Evolutionary conservation across 2,329 filamentous ascomycete species (phyloP), one percentile per base, ranked within the genome.

Genomic region (Dothiorella sarmentorum): DNA sequence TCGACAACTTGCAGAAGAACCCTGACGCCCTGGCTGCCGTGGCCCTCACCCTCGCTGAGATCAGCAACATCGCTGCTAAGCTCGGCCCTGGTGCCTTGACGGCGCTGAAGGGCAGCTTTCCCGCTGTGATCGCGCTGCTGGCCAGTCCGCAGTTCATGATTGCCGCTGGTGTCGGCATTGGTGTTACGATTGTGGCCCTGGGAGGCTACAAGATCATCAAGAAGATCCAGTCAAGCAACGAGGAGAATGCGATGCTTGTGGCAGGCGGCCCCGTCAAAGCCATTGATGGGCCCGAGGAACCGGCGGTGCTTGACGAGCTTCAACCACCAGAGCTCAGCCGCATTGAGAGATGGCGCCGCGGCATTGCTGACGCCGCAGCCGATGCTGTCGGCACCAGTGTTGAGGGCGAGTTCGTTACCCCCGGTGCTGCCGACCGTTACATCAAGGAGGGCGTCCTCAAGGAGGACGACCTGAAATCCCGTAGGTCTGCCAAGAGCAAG

Each of bases 201-300:
- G 94, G 94, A 56, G 93, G 94, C 4, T 97, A 91, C 83, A 97
- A 96, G 76, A 97, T 99, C 71, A 86, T 99, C 75, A 95, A 97
- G 80, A 87, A 86, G 66, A 90, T 97, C 64, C 78, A 79, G 67
- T 76, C 70, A 13, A 74, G 75, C 59, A 75, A 76, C 31, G 69
- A 68, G 9, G 70, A 73, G 26, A 66, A 67, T 24, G 62, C 57
- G 64, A 67, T 33, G 65, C 65, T 55, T 61, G 63, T 29, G 59
- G 57, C 38, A 57, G 62, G 53, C 60, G 26, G 47, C 61, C 59
- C 65, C 56, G 58, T 64, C 63, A 42, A 61, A 43, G 33, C 58
- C 7, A 49, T 60, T 22, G 58, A 58, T 10, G 40, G 61, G 10
- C 67, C 71, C 59, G 69, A 65, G 59, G 71, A 65, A 57, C 64